Base-by-base conservation (phyloP, 1,284 basidiomycete species). In the Acaromyces ingoldii region DNA sequence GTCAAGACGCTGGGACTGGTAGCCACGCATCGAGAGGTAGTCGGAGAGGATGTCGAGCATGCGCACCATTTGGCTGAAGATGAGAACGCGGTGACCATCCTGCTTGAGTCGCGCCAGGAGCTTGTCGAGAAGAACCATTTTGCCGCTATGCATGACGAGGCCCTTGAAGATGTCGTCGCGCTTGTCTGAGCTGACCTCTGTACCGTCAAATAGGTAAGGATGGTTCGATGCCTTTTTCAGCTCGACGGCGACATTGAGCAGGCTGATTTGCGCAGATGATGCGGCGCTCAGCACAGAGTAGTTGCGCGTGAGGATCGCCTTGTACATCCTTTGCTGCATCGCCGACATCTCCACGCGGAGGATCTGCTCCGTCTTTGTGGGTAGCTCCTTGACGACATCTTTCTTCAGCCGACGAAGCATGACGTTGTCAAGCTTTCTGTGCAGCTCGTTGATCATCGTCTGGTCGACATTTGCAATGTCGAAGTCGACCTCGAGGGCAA, bases 1-100 rank as follows among this genome's bases (percentile, higher is more conserved):
- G 67, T 91, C 89, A 11, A 91, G 79, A 2, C 88, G 82, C 55
- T 88, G 86, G 72, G 85, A 86, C 19, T 83, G 84, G 74, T 95
- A 98, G 31, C 88, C 87, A 39, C 95, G 83, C 39, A 93, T 79
- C 24, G 80, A 79, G 85, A 97, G 91, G 77, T 97, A 98, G 78
- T 99, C 95, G 58, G 88, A 92, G 63, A 99, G 83, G 75, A 99
- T 98, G 77, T 99, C 95, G 34, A 99, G 83, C 84, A 98, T 90
- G 57, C 93, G 86, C 45, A 98, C 93, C 95, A 99, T 98, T 77
- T 98, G 95, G 69, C 90, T 93, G 36, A 86, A 79, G 50, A 79
- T 78, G 45, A 79, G 74, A 13, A 79, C 78, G 21, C 78, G 76
- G 56, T 78, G 78, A 3, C 77, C 77, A 37, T 78, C 76, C n/a